phyloP scores from a whole-genome alignment of 192 early-diverging fungal species.

The Backusella macrospora region DNA sequence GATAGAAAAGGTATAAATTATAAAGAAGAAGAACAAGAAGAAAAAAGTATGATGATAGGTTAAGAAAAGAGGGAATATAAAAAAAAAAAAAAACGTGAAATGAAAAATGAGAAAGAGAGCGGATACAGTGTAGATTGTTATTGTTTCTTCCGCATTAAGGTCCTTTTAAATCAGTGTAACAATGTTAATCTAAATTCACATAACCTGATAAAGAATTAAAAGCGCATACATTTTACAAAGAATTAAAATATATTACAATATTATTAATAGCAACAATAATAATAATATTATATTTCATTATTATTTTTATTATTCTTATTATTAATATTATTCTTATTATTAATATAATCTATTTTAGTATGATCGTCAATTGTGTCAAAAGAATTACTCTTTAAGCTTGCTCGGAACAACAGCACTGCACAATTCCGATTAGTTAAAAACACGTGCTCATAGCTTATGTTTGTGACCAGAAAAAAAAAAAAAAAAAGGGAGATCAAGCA shows the following conservation, averaged over 20 bases:
- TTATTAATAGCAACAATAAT: neutral
- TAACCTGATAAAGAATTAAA: neutral
- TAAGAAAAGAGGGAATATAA: neutral
- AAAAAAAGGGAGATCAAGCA: no score
- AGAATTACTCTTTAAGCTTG: neutral
- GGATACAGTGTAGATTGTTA: neutral
- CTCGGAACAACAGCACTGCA: neutral
- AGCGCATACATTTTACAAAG: no score
- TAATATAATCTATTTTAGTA: no score
- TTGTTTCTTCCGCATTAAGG: conserved; percentile 11
- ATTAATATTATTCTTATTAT: neutral
- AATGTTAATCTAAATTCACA: neutral
- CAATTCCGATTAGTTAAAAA: neutral
- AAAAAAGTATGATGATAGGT: no score
- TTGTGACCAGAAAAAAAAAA: no score
- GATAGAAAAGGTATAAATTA: neutral
- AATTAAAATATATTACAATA: no score
- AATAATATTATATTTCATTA: neutral
- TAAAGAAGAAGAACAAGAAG: neutral
- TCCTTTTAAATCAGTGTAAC: conserved; percentile 4
- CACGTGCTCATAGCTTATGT: neutral
- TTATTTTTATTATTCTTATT: neutral
- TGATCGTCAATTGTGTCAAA: neutral
- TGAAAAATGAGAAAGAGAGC: neutral
- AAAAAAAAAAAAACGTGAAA: neutral